A percentile compares a stretch with the other conserved stretches of the same genome.
Evolutionary conservation across 352 stramenopile species (phyloP).

Genomic region (Phytophthora quininea): DNA sequence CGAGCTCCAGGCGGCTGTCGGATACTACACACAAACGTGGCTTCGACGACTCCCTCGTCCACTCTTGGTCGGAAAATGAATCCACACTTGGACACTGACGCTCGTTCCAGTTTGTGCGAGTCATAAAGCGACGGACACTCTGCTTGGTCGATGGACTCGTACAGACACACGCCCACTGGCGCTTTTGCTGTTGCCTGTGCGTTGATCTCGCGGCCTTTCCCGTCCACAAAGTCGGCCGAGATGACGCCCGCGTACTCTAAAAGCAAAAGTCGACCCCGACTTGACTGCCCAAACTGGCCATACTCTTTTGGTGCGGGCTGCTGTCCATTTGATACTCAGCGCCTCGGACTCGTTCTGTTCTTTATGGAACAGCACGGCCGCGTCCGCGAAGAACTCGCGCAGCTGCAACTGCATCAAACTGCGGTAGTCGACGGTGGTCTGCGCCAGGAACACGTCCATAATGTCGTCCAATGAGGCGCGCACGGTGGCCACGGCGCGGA

Average conservation of each 20-base stretch:
- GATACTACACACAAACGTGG: slow-evolving; percentile 82
- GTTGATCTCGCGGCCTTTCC: slow-evolving; percentile 43
- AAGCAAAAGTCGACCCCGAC: slow-evolving; percentile 75
- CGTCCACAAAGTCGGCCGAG: slow-evolving; percentile 57
- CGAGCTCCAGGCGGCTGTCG: slow-evolving; percentile 73
- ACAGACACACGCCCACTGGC: slow-evolving; percentile 66
- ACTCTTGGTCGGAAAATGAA: slow-evolving; percentile 74
- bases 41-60: slow-evolving; percentile 67
- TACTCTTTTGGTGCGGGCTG: slow-evolving; percentile 71
- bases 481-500: slow-evolving; percentile 63
- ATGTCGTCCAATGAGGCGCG: slow-evolving; percentile 70
- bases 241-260: slow-evolving; percentile 80
- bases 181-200: slow-evolving; percentile 2
- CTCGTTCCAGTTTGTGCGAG: slow-evolving; percentile 74
- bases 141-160: slow-evolving; percentile 81
- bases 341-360: slow-evolving; percentile 80
- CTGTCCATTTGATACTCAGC: slow-evolving; percentile 84
- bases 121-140: slow-evolving; percentile 76
- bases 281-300: slow-evolving; percentile 46
- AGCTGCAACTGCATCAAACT: slow-evolving; percentile 77
- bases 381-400: slow-evolving; percentile 75
- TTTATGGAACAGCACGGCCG: slow-evolving; percentile 73
- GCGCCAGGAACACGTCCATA: slow-evolving; percentile 79
- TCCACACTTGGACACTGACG: slow-evolving; percentile 80
- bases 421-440: slow-evolving; percentile 66